Percentiles rank a stretch among this genome's conserved stretches.
These are phyloP conservation scores for Leishmania aethiopica DNA, from an alignment of 208 protist species.

Conservation along the genomic window DNA sequence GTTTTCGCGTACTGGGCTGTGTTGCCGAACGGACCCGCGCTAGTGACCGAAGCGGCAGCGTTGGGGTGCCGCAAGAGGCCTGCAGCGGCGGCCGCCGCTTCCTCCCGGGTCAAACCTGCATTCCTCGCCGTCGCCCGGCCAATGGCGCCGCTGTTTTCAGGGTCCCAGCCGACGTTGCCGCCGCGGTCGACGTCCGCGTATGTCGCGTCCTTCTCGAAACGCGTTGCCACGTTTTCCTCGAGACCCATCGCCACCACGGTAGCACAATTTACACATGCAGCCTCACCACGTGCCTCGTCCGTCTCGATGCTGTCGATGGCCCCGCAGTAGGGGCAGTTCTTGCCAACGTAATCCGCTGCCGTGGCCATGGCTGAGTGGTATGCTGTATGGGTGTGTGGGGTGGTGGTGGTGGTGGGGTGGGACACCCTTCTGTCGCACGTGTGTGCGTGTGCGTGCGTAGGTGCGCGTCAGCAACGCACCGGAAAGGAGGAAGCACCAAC, in stretches of 20 bases:
- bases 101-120: constrained; percentile 26
- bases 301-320: constrained; percentile 73
- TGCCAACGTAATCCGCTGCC: constrained; percentile 66
- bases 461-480: not conserved
- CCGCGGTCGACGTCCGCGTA: constrained; percentile 67
- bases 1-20: constrained; percentile 40
- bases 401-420: not conserved
- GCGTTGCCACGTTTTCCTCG: constrained; percentile 67
- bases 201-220: constrained; percentile 74
- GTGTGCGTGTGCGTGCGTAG: not conserved
- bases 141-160: constrained; percentile 5
- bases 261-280: constrained; percentile 79
- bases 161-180: constrained; percentile 22
- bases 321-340: constrained; percentile 77
- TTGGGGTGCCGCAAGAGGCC: constrained; percentile 26
- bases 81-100: constrained; percentile 41
- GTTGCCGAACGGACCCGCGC: constrained; percentile 7
- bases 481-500: not conserved
- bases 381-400: not conserved
- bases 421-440: not conserved
- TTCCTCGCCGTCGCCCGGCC: constrained; percentile 21
- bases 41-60: not conserved
- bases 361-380: constrained; percentile 47
- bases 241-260: constrained; percentile 80
- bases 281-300: constrained; percentile 78